A percentile compares a stretch with the other conserved stretches of the same genome.
These are phyloP conservation scores for Pythium monospermum DNA, from an alignment of 352 stramenopile genomes.

Conservation along the genomic window DNA sequence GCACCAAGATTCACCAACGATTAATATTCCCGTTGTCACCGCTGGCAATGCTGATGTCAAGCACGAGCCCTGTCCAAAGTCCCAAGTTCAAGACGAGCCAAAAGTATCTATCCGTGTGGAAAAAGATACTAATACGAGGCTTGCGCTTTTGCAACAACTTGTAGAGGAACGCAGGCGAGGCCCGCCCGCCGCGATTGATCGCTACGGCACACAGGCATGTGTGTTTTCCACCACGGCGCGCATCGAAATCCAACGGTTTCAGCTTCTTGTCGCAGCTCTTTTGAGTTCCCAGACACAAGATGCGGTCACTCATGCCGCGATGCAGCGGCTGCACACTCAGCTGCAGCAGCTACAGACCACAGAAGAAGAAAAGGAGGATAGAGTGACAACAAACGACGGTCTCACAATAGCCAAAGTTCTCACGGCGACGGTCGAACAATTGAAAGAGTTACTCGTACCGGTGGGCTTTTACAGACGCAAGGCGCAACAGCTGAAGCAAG, in stretches of 20 bases:
- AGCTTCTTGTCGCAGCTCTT: slow-evolving; percentile 56
- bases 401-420: slow-evolving; percentile 46
- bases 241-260: slow-evolving; percentile 36
- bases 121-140: neutral
- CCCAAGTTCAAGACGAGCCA: neutral
- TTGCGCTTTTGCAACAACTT: slow-evolving; percentile 31
- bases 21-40: too few relatives aligned
- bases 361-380: neutral
- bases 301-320: slow-evolving; percentile 57
- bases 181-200: slow-evolving; percentile 46
- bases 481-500: slow-evolving; percentile 50
- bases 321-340: slow-evolving; percentile 53
- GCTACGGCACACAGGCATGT: slow-evolving; percentile 64
- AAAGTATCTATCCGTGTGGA: too few relatives aligned
- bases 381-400: slow-evolving; percentile 22
- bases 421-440: slow-evolving; percentile 20
- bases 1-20: too few relatives aligned
- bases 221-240: slow-evolving; percentile 15
- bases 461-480: slow-evolving; percentile 77
- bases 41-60: too few relatives aligned
- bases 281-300: slow-evolving; percentile 77
- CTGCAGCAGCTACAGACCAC: slow-evolving; percentile 4
- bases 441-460: slow-evolving; percentile 51
- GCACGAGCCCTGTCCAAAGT: neutral
- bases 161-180: slow-evolving; percentile 29